A percentile compares a stretch with the other conserved stretches of the same genome.
These are phyloP conservation scores for Aspergillus sclerotiicarbonarius DNA, from an alignment of 495 filamentous ascomycete genomes.

Conservation along the genomic window DNA sequence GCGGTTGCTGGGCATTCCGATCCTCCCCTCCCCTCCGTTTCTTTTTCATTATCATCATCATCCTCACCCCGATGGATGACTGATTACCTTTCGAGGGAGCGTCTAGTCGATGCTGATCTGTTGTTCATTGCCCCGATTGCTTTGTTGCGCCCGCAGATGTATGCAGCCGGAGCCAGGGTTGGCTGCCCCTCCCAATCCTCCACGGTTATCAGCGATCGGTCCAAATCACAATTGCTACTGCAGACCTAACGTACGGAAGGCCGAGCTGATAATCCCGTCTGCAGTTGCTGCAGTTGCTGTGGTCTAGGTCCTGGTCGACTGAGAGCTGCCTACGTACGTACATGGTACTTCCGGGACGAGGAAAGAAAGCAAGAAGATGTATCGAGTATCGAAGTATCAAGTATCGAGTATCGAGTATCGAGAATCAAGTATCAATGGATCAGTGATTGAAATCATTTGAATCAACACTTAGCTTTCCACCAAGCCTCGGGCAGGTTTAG, in stretches of 20 bases:
- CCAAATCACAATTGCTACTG: neutral
- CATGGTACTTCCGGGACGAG: neutral
- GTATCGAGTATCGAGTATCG: too few relatives aligned
- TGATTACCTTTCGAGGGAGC: neutral
- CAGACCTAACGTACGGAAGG: slow-evolving; percentile 1
- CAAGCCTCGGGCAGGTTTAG: too few relatives aligned
- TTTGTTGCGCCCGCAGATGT: slow-evolving; percentile 13
- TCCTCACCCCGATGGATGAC: neutral
- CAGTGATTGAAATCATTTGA: too few relatives aligned
- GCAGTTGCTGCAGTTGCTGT: neutral
- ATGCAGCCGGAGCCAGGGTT: slow-evolving; percentile 16
- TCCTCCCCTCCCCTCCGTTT: neutral
- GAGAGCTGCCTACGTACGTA: too few relatives aligned
- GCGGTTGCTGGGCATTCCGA: neutral
- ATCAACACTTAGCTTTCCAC: too few relatives aligned
- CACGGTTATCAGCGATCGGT: slow-evolving; percentile 1
- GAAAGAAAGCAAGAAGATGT: neutral
- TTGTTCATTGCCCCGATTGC: slow-evolving; percentile 10
- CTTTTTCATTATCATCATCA: too few relatives aligned
- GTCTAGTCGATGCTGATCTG: neutral
- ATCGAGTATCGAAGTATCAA: too few relatives aligned
- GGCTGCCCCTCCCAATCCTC: slow-evolving; percentile 4
- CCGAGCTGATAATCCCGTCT: neutral
- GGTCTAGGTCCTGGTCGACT: too few relatives aligned
- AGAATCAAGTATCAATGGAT: too few relatives aligned